Conservation (phyloP, 108 stramenopile genomes). For the Fragilaria crotonensis region DNA sequence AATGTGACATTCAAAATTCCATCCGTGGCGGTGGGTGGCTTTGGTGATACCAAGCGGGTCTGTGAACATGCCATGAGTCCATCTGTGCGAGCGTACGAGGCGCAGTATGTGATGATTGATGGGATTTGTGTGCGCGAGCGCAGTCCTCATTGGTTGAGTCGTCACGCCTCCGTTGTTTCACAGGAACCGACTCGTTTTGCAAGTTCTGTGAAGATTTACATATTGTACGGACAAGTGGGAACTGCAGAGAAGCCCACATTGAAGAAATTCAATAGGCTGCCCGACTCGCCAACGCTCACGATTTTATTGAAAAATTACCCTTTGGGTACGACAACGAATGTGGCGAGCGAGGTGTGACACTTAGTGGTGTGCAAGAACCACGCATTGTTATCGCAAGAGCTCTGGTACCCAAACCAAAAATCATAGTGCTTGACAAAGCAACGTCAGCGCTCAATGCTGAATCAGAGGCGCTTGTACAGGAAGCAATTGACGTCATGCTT, state of each 20-base stretch:
- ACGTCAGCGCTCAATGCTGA: conserved; percentile 40
- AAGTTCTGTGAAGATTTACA: conserved; percentile 74
- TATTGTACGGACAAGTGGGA: conserved; percentile 70
- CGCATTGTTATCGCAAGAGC: conserved; percentile 85
- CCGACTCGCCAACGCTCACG: conserved; percentile 70
- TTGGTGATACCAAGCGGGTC: conserved; percentile 75
- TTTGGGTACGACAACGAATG: conserved; percentile 63
- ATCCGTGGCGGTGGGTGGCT: conserved; percentile 56
- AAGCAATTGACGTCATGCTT: conserved; percentile 74
- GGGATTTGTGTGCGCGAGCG: conserved; percentile 29
- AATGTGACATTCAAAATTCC: conserved; percentile 36
- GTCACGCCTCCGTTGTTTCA: conserved; percentile 53
- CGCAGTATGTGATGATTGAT: conserved; percentile 50
- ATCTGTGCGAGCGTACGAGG: conserved; percentile 62
- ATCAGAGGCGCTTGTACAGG: conserved; percentile 56
- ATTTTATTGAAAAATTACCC: conserved; percentile 54
- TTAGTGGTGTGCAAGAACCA: conserved; percentile 63
- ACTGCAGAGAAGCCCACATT: conserved; percentile 40
- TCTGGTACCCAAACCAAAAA: conserved; percentile 52
- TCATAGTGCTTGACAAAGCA: conserved; percentile 42
- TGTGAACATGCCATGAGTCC: conserved; percentile 59
- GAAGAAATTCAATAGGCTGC: conserved; percentile 75
- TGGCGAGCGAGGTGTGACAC: conserved; percentile 55
- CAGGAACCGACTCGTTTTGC: conserved; percentile 90
- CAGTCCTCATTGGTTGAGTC: conserved; percentile 34